Percentiles rank a stretch among this genome's conserved stretches.
Conservation (phyloP, 1,284 basidiomycete genomes). For the Coniferiporia weirii region DNA sequence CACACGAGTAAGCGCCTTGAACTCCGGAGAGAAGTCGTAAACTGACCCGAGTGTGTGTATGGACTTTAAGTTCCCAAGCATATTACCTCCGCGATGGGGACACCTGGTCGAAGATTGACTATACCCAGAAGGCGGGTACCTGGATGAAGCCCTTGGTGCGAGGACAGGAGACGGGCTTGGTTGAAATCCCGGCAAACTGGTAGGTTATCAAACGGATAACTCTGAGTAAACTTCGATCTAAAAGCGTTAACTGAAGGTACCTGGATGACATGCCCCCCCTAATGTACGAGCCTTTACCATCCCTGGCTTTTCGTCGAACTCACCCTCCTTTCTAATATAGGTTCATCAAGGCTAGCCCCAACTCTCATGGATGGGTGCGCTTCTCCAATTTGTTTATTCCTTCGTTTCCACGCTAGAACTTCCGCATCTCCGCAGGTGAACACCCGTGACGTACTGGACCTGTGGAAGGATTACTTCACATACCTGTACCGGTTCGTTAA, state of each 20-base stretch:
- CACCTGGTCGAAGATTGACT: conserved; percentile 72
- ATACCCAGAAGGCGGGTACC: conserved; percentile 48
- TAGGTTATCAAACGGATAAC: conserved; percentile 21
- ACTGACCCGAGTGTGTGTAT: neutral
- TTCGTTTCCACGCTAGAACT: neutral
- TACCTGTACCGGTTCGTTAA: conserved; percentile 53
- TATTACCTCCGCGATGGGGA: conserved; percentile 70
- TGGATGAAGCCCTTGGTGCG: conserved; percentile 75
- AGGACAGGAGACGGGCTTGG: conserved; percentile 63
- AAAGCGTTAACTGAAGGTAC: conserved; percentile 34
- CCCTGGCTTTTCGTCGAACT: neutral
- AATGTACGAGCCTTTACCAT: conserved; percentile 41
- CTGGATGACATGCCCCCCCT: conserved; percentile 67
- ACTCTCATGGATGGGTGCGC: conserved; percentile 63
- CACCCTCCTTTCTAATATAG: conserved; percentile 24
- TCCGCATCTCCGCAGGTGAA: conserved; percentile 44
- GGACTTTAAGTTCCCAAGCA: conserved; percentile 53
- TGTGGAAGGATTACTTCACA: conserved; percentile 73
- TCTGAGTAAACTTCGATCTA: neutral
- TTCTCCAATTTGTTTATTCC: neutral
- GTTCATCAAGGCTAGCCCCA: conserved; percentile 62
- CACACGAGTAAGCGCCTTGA: conserved; percentile 43
- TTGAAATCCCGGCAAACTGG: conserved; percentile 75
- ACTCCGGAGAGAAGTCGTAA: neutral
- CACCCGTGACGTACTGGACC: conserved; percentile 59